Conservation (phyloP, 2,329 filamentous ascomycete species). For the Nemania sp. region DNA sequence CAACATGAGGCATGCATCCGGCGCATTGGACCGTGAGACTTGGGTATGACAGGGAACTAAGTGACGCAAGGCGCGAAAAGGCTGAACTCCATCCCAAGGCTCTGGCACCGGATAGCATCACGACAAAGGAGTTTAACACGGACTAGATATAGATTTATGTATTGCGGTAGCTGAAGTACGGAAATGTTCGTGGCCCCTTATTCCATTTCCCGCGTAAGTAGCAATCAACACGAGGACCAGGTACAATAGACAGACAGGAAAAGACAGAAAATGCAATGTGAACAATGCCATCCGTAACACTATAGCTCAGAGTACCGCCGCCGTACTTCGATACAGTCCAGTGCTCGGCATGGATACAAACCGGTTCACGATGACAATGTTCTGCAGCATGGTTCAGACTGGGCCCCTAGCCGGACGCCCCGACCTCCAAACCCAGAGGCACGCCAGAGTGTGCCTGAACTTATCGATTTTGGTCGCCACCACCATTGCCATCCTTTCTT, state of each 20-base stretch:
- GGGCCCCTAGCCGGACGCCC: background rate
- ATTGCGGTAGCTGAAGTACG: constrained; percentile 31
- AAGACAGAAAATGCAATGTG: constrained; percentile 28
- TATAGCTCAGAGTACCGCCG: constrained; percentile 32
- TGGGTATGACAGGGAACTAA: background rate
- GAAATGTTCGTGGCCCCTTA: constrained; percentile 30
- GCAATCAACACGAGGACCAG: constrained; percentile 14
- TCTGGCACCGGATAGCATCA: background rate
- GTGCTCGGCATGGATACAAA: constrained; percentile 3
- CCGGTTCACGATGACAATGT: background rate
- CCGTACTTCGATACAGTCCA: constrained; percentile 27
- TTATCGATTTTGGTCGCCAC: constrained; percentile 19
- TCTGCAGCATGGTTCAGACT: background rate
- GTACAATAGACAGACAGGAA: constrained; percentile 23
- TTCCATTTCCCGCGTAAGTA: constrained; percentile 25
- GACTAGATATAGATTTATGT: constrained; percentile 21
- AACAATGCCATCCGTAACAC: constrained; percentile 30
- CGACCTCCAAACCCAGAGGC: constrained; percentile 19
- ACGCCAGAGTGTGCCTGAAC: constrained; percentile 23
- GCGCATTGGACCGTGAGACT: no score
- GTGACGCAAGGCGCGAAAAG: no score
- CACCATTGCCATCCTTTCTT: constrained; percentile 10
- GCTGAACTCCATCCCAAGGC: no score
- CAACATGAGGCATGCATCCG: no score
- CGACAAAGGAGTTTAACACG: background rate